Evolutionary conservation across 129 eudicot species (phyloP).

Genomic region (Centaurea solstitialis): DNA sequence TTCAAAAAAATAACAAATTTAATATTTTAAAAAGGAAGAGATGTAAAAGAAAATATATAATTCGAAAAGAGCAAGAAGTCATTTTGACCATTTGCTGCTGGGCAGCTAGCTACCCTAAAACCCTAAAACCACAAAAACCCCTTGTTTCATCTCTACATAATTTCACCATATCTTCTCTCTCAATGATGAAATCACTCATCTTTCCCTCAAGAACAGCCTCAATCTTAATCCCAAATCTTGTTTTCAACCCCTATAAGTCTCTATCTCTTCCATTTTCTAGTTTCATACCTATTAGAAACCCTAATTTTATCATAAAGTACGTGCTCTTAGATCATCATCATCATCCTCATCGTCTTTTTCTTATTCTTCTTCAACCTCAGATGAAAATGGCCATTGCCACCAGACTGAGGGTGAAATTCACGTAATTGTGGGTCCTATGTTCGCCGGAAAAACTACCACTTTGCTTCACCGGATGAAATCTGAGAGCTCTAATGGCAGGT

Average conservation of each 20-base stretch:
- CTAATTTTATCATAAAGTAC: constrained; percentile 14
- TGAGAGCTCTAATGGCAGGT: constrained; percentile 86
- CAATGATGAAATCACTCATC: constrained; percentile 65
- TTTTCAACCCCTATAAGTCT: constrained; percentile 23
- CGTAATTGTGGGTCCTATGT: constrained; percentile 92
- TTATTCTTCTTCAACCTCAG: not conserved
- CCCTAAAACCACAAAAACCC: constrained; percentile 30
- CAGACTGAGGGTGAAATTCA: constrained; percentile 61
- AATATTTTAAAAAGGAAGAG: not conserved
- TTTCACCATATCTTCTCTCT: not conserved
- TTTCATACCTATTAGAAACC: constrained; percentile 29
- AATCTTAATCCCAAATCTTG: constrained; percentile 36
- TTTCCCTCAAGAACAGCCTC: constrained; percentile 40
- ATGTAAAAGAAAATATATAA: too few species aligned
- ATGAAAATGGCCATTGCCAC: constrained; percentile 15
- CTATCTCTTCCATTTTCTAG: constrained; percentile 26
- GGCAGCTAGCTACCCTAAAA: constrained; percentile 11
- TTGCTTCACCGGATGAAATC: constrained; percentile 70
- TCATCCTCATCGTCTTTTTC: constrained; percentile 8
- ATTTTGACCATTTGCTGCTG: not conserved
- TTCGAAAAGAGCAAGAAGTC: not conserved
- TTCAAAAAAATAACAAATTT: too few species aligned
- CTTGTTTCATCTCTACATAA: not conserved
- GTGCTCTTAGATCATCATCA: constrained; percentile 2
- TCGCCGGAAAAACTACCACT: constrained; percentile 88